Base-by-base conservation (phyloP, 75 land plant species). In the Sequoiadendron giganteum region DNA sequence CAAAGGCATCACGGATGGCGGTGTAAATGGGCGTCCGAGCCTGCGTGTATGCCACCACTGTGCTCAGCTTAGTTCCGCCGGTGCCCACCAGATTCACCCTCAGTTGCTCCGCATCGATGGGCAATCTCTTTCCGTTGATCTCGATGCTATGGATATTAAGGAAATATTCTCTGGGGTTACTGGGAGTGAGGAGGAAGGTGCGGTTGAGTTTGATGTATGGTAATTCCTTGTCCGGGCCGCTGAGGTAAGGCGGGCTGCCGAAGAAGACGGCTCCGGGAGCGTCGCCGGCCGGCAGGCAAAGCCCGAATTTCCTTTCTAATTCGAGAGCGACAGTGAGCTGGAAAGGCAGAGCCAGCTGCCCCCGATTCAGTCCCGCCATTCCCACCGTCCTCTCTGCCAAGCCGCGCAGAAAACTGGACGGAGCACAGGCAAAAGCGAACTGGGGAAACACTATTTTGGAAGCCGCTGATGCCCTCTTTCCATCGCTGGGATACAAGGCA, bases 131-230 rank as follows among this genome's bases (percentile, higher is more conserved):
- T 8, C 72, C 90, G 52, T 82, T 82, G 42, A 93, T 73, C 32
- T 65, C 19, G 85, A 93, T 88, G 54, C 87, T 68, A 10, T 30
- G 87, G 61, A 91, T 88, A 4, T 78, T 65, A 3, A 93, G 81
- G 85, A 55, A 88, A 85, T 91, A 88, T 80, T 80, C 86, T 5
- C 52, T 34, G 21, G 68, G 68, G 1, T 49, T 30, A 28, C 4
- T 36, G 58, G 42, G 40, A 52, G 38, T 55, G 58, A 2, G 4
- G 56, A 85, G 86, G 28, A 85, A 85, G 1, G 86, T 54, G 86
- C 36, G 56, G 42, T 85, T 85, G 86, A 82, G 84, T 14, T 21
- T 82, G 13, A 47, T 28, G 48, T 47, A 45, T 4, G 84, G 77
- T 16, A 75, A 75, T 75, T 75, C 54, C 84, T 82, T 82, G 84